Conservation (phyloP, 2,329 filamentous ascomycete species). For the Phialemoniopsis sp. region DNA sequence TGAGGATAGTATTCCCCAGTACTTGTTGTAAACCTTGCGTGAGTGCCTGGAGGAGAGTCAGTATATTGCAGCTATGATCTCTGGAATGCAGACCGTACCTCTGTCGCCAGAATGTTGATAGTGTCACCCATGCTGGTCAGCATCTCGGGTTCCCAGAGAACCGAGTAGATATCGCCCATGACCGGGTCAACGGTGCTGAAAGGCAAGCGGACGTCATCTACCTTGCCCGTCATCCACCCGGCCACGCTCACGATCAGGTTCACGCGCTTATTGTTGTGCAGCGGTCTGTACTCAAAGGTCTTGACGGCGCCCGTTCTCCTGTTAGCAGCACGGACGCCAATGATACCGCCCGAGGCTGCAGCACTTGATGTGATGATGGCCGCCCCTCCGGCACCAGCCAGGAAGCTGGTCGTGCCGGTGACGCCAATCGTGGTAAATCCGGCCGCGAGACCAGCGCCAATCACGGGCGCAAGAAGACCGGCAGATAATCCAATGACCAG, state of each 20-base stretch:
- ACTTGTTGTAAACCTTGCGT: slow-evolving; percentile 96
- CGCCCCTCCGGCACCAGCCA: slow-evolving; percentile 87
- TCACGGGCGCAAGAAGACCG: slow-evolving; percentile 85
- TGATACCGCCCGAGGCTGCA: slow-evolving; percentile 79
- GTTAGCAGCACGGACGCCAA: slow-evolving; percentile 81
- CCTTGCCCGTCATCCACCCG: slow-evolving; percentile 97
- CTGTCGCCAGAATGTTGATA: slow-evolving; percentile 95
- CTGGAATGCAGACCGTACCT: slow-evolving; percentile 55
- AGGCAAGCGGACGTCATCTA: slow-evolving; percentile 91
- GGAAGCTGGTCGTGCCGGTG: slow-evolving; percentile 79
- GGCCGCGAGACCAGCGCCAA: slow-evolving; percentile 88
- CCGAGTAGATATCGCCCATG: slow-evolving; percentile 97
- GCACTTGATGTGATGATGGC: slow-evolving; percentile 91
- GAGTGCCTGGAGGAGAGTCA: slow-evolving; percentile 60
- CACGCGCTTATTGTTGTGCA: slow-evolving; percentile 97
- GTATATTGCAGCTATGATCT: neutral
- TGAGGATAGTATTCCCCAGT: slow-evolving; percentile 82
- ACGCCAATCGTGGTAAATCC: slow-evolving; percentile 95
- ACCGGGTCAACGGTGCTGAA: slow-evolving; percentile 95
- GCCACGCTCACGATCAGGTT: slow-evolving; percentile 94
- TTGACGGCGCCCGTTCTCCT: slow-evolving; percentile 86
- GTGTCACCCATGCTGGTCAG: slow-evolving; percentile 96
- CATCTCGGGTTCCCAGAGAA: slow-evolving; percentile 98
- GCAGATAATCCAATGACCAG: slow-evolving; percentile 94
- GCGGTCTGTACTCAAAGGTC: slow-evolving; percentile 92